These are phyloP conservation scores for Boletus bicolor DNA, from an alignment of 768 basidiomycete genomes.

Conservation along the genomic window DNA sequence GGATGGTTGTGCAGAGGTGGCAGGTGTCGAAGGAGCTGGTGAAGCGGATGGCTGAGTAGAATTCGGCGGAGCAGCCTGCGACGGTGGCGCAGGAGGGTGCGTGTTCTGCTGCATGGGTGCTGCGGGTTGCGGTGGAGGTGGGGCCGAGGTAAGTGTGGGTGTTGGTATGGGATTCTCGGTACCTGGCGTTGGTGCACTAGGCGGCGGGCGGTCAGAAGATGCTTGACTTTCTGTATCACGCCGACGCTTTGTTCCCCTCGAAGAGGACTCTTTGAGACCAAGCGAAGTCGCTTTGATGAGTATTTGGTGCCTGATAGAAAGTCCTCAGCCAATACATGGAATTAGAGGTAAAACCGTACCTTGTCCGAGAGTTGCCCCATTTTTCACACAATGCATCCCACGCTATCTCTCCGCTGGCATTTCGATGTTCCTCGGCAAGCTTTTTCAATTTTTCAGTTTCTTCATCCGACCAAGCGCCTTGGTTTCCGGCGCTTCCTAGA, in stretches of 20 bases:
- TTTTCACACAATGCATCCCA: slow-evolving; percentile 77
- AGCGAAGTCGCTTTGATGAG: slow-evolving; percentile 77
- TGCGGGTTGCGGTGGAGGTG: slow-evolving; percentile 18
- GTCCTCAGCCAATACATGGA: slow-evolving; percentile 4
- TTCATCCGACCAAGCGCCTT: slow-evolving; percentile 77
- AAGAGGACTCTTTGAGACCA: slow-evolving; percentile 73
- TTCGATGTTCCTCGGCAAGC: slow-evolving; percentile 65
- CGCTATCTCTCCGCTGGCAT: slow-evolving; percentile 49
- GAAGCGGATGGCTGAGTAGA: slow-evolving; percentile 30
- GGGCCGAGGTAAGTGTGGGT: slow-evolving; percentile 26
- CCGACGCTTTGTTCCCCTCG: slow-evolving; percentile 58
- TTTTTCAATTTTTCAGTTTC: slow-evolving; percentile 68
- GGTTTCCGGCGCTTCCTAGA: slow-evolving; percentile 43
- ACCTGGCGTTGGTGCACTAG: slow-evolving; percentile 20
- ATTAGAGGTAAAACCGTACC: slow-evolving; percentile 39
- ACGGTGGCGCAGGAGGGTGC: slow-evolving; percentile 33
- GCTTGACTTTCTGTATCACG: slow-evolving; percentile 41
- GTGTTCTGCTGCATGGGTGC: slow-evolving; percentile 22
- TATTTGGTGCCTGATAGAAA: slow-evolving; percentile 64
- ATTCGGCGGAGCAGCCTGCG: slow-evolving; percentile 26
- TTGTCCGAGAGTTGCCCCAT: slow-evolving; percentile 72
- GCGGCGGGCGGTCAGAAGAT: slow-evolving; percentile 23
- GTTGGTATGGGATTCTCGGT: slow-evolving; percentile 17
- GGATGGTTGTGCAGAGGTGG: slow-evolving; percentile 35
- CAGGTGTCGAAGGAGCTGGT: slow-evolving; percentile 34